Evolutionary conservation across 2,329 filamentous ascomycete genomes (phyloP).

Genomic region (Camptophora hylomeconis): DNA sequence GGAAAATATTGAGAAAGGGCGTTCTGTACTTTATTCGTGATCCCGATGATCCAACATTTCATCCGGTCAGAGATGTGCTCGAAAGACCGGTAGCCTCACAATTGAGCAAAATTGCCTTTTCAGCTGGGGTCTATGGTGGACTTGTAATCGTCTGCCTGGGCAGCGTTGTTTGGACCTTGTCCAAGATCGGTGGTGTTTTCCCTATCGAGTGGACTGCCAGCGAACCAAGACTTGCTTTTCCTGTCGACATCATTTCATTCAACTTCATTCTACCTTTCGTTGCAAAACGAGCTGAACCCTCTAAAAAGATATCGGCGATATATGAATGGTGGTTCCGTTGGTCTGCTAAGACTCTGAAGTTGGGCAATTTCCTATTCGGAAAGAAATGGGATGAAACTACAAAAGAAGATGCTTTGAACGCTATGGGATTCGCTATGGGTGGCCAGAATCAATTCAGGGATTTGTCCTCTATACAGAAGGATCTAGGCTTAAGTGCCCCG

Average conservation of each 20-base stretch:
- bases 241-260: slow-evolving; percentile 86
- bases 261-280: slow-evolving; percentile 89
- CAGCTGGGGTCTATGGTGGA: slow-evolving; percentile 86
- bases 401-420: slow-evolving; percentile 38
- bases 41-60: slow-evolving; percentile 95
- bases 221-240: slow-evolving; percentile 86
- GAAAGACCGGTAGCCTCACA: slow-evolving; percentile 88
- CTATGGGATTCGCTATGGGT: slow-evolving; percentile 20
- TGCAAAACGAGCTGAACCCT: slow-evolving; percentile 71
- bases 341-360: slow-evolving; percentile 64
- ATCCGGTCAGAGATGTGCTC: slow-evolving; percentile 90
- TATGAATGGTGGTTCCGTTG: slow-evolving; percentile 94
- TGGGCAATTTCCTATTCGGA: slow-evolving; percentile 89
- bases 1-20: slow-evolving; percentile 89
- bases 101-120: slow-evolving; percentile 90
- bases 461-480: background rate
- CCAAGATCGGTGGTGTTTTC: slow-evolving; percentile 50
- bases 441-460: slow-evolving; percentile 26
- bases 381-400: slow-evolving; percentile 69
- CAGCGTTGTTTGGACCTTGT: slow-evolving; percentile 67
- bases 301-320: slow-evolving; percentile 68
- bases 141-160: slow-evolving; percentile 87
- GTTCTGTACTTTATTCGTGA: slow-evolving; percentile 97
- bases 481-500: background rate
- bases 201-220: slow-evolving; percentile 91